Conservation (phyloP, 306 rosid species). For the Ormosia semicastrata region DNA sequence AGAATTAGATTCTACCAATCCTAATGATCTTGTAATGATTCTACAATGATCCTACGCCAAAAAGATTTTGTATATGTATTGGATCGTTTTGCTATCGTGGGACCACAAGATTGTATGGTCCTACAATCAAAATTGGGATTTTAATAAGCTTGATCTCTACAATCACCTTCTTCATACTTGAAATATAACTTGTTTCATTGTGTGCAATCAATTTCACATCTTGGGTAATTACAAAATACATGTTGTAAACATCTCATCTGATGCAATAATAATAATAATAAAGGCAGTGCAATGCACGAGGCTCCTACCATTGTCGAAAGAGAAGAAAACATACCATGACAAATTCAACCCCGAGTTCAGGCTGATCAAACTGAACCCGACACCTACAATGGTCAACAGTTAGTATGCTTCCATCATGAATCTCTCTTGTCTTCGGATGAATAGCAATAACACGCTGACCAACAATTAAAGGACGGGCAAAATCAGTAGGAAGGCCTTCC, state of each 20-base stretch:
- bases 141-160: not conserved
- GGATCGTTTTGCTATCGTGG: not conserved
- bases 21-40: too few species aligned
- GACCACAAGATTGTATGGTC: not conserved
- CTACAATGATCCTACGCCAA: not conserved
- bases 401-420: constrained; percentile 81
- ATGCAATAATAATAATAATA: not conserved
- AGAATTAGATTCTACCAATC: too few species aligned
- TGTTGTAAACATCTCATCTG: not conserved
- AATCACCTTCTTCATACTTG: not conserved
- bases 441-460: constrained; percentile 84
- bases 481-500: constrained; percentile 89
- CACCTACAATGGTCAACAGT: constrained; percentile 69
- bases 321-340: constrained; percentile 66
- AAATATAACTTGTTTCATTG: not conserved
- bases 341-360: constrained; percentile 80
- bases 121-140: not conserved
- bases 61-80: not conserved
- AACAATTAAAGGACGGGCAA: constrained; percentile 80
- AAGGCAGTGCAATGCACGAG: not conserved
- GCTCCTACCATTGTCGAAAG: not conserved
- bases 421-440: constrained; percentile 76
- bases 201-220: constrained; percentile 20
- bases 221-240: not conserved
- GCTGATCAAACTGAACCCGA: constrained; percentile 77